These are phyloP conservation scores for Saccharum hybrid DNA, from an alignment of 202 grass and related monocot species.

Conservation along the genomic window DNA sequence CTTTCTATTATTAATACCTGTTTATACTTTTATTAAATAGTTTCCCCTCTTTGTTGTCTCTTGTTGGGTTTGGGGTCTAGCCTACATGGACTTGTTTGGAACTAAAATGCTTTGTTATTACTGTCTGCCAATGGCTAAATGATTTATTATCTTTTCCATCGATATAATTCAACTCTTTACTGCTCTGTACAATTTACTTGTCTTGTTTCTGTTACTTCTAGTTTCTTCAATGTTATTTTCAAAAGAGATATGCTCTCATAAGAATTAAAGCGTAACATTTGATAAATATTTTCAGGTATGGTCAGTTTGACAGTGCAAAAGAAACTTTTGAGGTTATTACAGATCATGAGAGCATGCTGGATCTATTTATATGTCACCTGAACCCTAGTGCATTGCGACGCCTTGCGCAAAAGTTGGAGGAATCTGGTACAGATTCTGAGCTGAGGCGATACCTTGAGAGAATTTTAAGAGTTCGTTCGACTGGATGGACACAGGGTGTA, in stretches of 20 bases:
- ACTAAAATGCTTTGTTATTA: constrained; percentile 3
- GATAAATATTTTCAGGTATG: constrained; percentile 68
- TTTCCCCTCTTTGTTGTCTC: not conserved
- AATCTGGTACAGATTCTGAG: constrained; percentile 83
- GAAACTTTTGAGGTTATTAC: constrained; percentile 97
- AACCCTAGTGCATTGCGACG: constrained; percentile 95
- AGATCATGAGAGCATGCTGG: constrained; percentile 94
- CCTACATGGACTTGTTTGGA: not conserved
- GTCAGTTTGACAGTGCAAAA: constrained; percentile 96
- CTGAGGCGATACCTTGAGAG: constrained; percentile 92
- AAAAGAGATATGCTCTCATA: constrained; percentile 7
- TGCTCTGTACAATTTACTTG: constrained; percentile 6
- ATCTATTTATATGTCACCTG: constrained; percentile 96
- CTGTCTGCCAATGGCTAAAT: constrained; percentile 14
- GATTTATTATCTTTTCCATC: not conserved
- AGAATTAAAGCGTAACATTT: constrained; percentile 26
- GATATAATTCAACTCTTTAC: not conserved
- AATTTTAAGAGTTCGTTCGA: constrained; percentile 93
- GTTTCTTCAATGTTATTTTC: not conserved
- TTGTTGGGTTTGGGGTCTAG: not conserved
- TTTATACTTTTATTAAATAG: not conserved
- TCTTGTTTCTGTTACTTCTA: constrained; percentile 27
- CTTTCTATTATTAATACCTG: not conserved
- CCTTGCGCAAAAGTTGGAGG: constrained; percentile 91
- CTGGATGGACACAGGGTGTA: constrained; percentile 95